Evolutionary conservation across 2,329 filamentous ascomycete species (phyloP), one percentile per base, ranked within the genome.

Genomic region (Hansfordia pulvinata): DNA sequence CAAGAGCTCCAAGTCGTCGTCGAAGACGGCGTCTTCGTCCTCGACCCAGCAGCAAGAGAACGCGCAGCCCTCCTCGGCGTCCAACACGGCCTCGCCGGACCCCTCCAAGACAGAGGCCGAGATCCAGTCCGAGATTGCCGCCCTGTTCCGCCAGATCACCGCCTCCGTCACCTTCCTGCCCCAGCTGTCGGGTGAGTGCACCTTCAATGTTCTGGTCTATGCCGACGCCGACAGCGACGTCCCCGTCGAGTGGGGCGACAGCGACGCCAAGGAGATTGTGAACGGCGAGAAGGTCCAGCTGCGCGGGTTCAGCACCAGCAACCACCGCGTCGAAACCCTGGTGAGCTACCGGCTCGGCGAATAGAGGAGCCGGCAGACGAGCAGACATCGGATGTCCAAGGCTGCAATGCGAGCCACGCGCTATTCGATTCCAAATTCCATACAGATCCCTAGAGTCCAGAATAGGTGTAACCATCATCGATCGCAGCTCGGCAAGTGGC

Each of bases 171-270:
- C 90, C 1, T 98, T 98, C 50, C 62, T 98, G 9, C 90, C 90
- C 0, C 86, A 96, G 58, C 70, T 98, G 5, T 76, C 83, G 34
- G 86, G 86, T 20, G 82, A 93, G 52, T 98, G 88, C 63, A 96
- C 90, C 8, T 98, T 98, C 64, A 98, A 98, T 47, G 88, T 98
- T 25, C 69, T 98, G 20, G 90, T 98, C 4, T 98, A 98, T 49
- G 90, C 90, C 27, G 88, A 98, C 49, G 86, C 86, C 11, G 86
- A 96, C 54, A 90, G 81, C 31, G 88, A 96, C 25, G 90, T 98
- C 10, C 90, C 90, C 4, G 77, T 98, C 31, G 90, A 98, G 53
- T 98, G 90, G 90, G 90, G 90, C 24, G 90, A 98, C 57, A 93
- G 84, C 40, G 90, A 96, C 53, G 86, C 88, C 29, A 94, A 93